Evolutionary conservation across 2,329 filamentous ascomycete genomes (phyloP).

Genomic region (Aspergillus fructus): DNA sequence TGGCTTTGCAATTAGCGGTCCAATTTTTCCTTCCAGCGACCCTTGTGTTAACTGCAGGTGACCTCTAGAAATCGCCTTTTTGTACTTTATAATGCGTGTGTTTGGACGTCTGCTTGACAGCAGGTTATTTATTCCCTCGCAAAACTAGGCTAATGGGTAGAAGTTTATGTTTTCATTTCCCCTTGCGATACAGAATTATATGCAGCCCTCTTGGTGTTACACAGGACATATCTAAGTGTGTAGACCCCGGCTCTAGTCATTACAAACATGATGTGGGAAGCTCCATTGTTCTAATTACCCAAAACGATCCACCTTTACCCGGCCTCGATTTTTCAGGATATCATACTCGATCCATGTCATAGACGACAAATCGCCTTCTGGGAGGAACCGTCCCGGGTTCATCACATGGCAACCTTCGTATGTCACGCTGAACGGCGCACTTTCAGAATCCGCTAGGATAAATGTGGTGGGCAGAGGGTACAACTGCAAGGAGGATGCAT

Average conservation of each 20-base stretch:
- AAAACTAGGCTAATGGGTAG: background rate
- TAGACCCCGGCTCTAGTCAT: background rate
- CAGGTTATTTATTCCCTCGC: background rate
- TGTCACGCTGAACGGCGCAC: slow-evolving; percentile 78
- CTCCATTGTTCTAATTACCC: background rate
- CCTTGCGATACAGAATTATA: background rate
- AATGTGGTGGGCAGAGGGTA: slow-evolving; percentile 87
- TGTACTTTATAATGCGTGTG: background rate
- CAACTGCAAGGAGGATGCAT: slow-evolving; percentile 70
- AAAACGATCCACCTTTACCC: slow-evolving; percentile 64
- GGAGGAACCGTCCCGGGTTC: slow-evolving; percentile 80
- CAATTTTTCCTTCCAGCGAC: background rate
- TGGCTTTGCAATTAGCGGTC: slow-evolving; percentile 8
- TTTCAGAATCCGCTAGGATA: slow-evolving; percentile 77
- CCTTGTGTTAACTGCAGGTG: background rate
- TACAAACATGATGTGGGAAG: background rate
- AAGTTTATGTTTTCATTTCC: background rate
- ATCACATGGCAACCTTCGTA: slow-evolving; percentile 96
- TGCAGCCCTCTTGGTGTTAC: background rate
- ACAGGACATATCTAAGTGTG: too few relatives aligned
- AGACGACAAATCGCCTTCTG: slow-evolving; percentile 65
- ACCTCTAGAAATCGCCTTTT: background rate
- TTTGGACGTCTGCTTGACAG: background rate
- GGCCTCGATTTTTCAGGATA: slow-evolving; percentile 60
- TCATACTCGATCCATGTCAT: slow-evolving; percentile 89